Evolutionary conservation across 2,329 filamentous ascomycete genomes (phyloP).

Genomic region (Botrytis pseudocinerea): DNA sequence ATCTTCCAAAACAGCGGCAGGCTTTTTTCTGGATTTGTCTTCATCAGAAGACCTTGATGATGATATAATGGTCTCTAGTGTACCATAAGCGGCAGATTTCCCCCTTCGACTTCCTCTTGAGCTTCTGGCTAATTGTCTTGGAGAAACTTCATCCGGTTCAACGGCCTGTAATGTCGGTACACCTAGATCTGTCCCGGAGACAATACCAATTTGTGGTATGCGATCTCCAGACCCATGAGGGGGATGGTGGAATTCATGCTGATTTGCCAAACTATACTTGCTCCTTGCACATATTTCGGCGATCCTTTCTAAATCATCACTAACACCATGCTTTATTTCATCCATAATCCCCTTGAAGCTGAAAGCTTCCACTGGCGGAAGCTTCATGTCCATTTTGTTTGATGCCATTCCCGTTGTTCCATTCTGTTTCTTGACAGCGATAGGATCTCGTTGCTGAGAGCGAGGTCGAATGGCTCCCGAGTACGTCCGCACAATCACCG

Average conservation of each 20-base stretch:
- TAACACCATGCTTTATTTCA: slow-evolving; percentile 52
- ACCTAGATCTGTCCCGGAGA: slow-evolving; percentile 37
- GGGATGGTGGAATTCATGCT: slow-evolving; percentile 65
- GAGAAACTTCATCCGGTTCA: slow-evolving; percentile 56
- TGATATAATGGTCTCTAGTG: slow-evolving; percentile 66
- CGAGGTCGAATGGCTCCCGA: slow-evolving; percentile 49
- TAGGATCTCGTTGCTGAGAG: slow-evolving; percentile 36
- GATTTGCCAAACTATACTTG: slow-evolving; percentile 64
- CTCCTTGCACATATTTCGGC: slow-evolving; percentile 67
- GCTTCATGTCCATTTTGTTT: slow-evolving; percentile 44
- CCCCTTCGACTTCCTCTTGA: slow-evolving; percentile 35
- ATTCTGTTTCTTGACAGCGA: slow-evolving; percentile 37
- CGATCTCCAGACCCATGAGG: slow-evolving; percentile 59
- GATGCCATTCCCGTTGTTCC: slow-evolving; percentile 30
- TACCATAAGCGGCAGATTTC: slow-evolving; percentile 54
- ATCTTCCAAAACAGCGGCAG: slow-evolving; percentile 56
- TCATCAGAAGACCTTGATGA: slow-evolving; percentile 65
- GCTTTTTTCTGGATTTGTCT: slow-evolving; percentile 57
- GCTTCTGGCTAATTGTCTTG: slow-evolving; percentile 31
- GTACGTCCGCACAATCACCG: slow-evolving; percentile 66
- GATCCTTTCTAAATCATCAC: slow-evolving; percentile 62
- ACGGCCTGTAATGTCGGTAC: slow-evolving; percentile 60
- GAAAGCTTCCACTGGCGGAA: slow-evolving; percentile 64
- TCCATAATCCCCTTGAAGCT: slow-evolving; percentile 65
- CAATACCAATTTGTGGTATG: slow-evolving; percentile 43